Percentiles rank a stretch among this genome's conserved stretches.
Evolutionary conservation across 208 protist species (phyloP).

Genomic region (Crithidia acanthocephali): DNA sequence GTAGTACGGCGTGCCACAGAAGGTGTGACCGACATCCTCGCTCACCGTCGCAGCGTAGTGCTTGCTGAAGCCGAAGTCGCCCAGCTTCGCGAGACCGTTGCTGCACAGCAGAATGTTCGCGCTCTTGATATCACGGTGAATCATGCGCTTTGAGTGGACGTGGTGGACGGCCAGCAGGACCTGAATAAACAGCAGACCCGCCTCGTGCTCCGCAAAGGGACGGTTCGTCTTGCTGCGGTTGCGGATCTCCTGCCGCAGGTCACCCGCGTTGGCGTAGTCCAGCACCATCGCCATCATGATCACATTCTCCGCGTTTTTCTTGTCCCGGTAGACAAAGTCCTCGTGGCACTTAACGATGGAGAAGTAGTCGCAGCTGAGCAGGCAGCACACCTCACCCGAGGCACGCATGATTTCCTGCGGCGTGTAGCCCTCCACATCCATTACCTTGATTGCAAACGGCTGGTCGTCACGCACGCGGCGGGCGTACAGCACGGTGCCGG

Average conservation of each 20-base stretch:
- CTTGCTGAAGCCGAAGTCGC: slow-evolving; percentile 88
- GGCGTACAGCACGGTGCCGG: slow-evolving; percentile 61
- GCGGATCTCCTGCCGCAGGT: slow-evolving; percentile 74
- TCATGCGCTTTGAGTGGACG: slow-evolving; percentile 82
- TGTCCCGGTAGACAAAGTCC: slow-evolving; percentile 62
- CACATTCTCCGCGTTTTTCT: slow-evolving; percentile 49
- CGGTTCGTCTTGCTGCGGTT: slow-evolving; percentile 55
- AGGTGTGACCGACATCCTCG: slow-evolving; percentile 59
- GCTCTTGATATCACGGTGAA: slow-evolving; percentile 91
- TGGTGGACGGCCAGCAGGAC: slow-evolving; percentile 80
- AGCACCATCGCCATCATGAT: slow-evolving; percentile 80
- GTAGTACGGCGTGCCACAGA: slow-evolving; percentile 93
- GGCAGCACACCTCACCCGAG: slow-evolving; percentile 67
- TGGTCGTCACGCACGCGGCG: slow-evolving; percentile 59
- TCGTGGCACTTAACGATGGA: slow-evolving; percentile 86
- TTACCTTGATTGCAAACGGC: slow-evolving; percentile 66
- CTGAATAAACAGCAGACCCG: slow-evolving; percentile 73
- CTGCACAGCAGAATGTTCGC: slow-evolving; percentile 85
- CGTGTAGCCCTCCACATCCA: slow-evolving; percentile 55
- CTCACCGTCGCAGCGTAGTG: slow-evolving; percentile 53
- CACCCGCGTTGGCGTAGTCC: slow-evolving; percentile 88
- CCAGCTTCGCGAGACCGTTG: slow-evolving; percentile 84
- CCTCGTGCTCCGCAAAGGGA: slow-evolving; percentile 73
- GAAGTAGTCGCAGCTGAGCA: slow-evolving; percentile 78
- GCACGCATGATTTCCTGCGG: slow-evolving; percentile 78